phyloP scores from a whole-genome alignment of 2,329 filamentous ascomycete genomes.

The Ramularia collo-cygni region DNA sequence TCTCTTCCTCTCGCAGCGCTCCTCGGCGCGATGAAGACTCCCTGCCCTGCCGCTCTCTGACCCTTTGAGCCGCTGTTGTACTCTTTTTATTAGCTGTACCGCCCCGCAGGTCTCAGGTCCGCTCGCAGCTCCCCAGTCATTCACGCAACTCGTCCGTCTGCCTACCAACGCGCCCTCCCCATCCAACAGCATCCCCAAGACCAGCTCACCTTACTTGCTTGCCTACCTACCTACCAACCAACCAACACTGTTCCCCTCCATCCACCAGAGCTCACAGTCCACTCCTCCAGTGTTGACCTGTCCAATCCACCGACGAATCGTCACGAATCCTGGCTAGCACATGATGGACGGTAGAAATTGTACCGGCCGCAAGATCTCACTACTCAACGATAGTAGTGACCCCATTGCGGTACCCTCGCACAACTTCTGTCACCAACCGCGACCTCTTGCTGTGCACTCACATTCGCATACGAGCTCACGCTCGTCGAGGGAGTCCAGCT shows the following conservation, averaged over 20 bases:
- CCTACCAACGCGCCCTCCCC: background rate
- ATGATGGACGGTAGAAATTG: slow-evolving; percentile 48
- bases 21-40: too few relatives aligned
- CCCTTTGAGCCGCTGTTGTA: background rate
- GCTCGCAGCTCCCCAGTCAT: background rate
- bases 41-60: too few relatives aligned
- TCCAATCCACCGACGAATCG: slow-evolving; percentile 1
- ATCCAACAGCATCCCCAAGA: background rate
- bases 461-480: slow-evolving; percentile 24
- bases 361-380: slow-evolving; percentile 43
- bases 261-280: background rate
- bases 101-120: slow-evolving; percentile 1
- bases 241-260: background rate
- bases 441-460: too few relatives aligned
- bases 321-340: slow-evolving; percentile 24
- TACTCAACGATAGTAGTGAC: slow-evolving; percentile 43
- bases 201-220: background rate
- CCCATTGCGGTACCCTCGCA: slow-evolving; percentile 12
- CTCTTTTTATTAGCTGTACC: background rate
- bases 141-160: too few relatives aligned
- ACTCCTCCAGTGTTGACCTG: background rate
- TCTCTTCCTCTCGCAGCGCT: too few relatives aligned
- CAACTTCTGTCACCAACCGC: background rate
- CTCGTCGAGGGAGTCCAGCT: slow-evolving; percentile 36
- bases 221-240: background rate